A percentile compares a stretch with the other conserved stretches of the same genome.
These are phyloP conservation scores for Fusarium lyarnte DNA, from an alignment of 2,329 filamentous ascomycete species.

Conservation along the genomic window DNA sequence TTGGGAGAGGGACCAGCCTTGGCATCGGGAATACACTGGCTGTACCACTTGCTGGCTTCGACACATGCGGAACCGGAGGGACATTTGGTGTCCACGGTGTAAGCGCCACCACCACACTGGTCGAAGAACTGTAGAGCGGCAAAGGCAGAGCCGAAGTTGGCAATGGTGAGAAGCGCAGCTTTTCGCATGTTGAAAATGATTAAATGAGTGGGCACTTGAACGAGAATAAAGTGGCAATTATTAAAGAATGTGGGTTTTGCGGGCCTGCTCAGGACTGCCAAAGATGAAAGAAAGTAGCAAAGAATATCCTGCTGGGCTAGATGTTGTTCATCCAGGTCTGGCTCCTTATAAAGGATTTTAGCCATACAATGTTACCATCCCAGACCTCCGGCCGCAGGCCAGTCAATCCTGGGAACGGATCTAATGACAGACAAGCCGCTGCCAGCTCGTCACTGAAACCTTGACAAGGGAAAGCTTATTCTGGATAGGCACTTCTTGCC, in stretches of 20 bases:
- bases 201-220: constrained; percentile 3
- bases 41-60: constrained; percentile 34
- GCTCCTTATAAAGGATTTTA: constrained; percentile 10
- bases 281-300: constrained; percentile 22
- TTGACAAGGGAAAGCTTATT: constrained; percentile 1
- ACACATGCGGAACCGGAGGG: constrained; percentile 26
- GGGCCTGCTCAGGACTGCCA: constrained; percentile 24
- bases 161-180: constrained; percentile 24
- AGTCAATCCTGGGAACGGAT: background rate
- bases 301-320: background rate
- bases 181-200: constrained; percentile 24
- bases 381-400: background rate
- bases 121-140: constrained; percentile 30
- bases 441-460: constrained; percentile 4
- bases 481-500: background rate
- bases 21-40: constrained; percentile 27
- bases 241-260: constrained; percentile 15
- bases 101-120: constrained; percentile 30
- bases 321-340: background rate
- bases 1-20: background rate
- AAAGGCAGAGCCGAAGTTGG: constrained; percentile 33
- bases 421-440: background rate
- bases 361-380: background rate
- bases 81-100: constrained; percentile 27
- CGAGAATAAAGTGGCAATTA: background rate